Evolutionary conservation across 1,139 yeast genomes (phyloP).

Genomic region (Candida sp.): DNA sequence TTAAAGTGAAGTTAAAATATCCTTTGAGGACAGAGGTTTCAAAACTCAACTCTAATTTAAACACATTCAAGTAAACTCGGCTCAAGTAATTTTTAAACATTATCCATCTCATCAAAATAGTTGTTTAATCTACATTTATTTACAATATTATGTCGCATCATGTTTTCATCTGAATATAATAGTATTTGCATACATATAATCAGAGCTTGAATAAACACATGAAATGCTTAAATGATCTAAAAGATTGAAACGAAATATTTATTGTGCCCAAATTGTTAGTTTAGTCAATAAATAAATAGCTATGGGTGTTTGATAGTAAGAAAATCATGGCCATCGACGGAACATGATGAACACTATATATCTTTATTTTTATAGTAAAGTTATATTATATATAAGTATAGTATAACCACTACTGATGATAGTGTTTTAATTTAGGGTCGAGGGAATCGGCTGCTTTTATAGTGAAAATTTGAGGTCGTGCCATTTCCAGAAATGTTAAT

Average conservation of each 20-base stretch:
- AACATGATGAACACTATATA: conserved; percentile 11
- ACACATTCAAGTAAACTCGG: too few species aligned
- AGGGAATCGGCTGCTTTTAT: conserved; percentile 16
- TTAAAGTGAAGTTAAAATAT: too few species aligned
- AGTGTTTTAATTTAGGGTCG: conserved; percentile 19
- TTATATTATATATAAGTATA: conserved; percentile 56
- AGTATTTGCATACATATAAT: conserved; percentile 14
- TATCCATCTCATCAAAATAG: too few species aligned
- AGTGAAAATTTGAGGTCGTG: conserved; percentile 6
- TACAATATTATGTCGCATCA: conserved; percentile 58
- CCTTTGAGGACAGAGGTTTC: too few species aligned
- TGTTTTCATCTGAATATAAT: conserved; percentile 38
- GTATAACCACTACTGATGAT: conserved; percentile 76
- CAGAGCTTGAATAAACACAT: conserved; percentile 24
- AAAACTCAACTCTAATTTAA: too few species aligned
- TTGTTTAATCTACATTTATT: too few species aligned
- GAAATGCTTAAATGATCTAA: conserved; percentile 48
- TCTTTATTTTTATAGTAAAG: conserved; percentile 39
- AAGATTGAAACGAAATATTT: conserved; percentile 74
- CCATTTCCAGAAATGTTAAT: background rate
- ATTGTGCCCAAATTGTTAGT: conserved; percentile 63
- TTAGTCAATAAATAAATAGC: conserved; percentile 60
- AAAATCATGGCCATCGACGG: conserved; percentile 9
- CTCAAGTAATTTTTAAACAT: too few species aligned
- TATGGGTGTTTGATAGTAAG: conserved; percentile 16